Conservation (phyloP, 1,139 yeast species). For the Pneumocystis sp. region DNA sequence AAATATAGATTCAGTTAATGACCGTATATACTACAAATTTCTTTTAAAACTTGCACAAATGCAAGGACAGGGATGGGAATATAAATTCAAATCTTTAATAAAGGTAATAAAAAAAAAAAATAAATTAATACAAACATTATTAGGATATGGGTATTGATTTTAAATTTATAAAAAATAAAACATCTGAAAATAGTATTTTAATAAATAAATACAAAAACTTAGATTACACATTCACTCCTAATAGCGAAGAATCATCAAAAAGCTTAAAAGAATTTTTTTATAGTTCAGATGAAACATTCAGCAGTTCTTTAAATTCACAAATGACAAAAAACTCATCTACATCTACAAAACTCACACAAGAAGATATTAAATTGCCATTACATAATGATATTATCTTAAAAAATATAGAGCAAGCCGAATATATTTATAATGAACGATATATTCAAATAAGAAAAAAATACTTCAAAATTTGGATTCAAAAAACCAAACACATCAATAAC, state of each 20-base stretch:
- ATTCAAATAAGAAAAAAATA: neutral
- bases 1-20: slow-evolving; percentile 1
- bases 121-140: neutral
- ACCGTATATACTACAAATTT: slow-evolving; percentile 3
- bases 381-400: neutral
- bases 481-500: neutral
- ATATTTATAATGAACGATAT: neutral
- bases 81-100: neutral
- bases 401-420: neutral
- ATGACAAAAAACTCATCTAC: neutral
- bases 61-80: neutral
- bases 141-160: neutral
- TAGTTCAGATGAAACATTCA: neutral
- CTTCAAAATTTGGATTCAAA: neutral
- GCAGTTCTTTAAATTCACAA: neutral
- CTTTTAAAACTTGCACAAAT: slow-evolving; percentile 3
- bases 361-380: neutral
- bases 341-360: neutral
- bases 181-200: neutral
- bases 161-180: neutral
- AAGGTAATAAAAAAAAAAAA: neutral
- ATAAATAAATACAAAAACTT: neutral
- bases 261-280: neutral
- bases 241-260: neutral
- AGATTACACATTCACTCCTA: neutral